Evolutionary conservation across 2,329 filamentous ascomycete genomes (phyloP).

Genomic region (Fusarium heterosporum): DNA sequence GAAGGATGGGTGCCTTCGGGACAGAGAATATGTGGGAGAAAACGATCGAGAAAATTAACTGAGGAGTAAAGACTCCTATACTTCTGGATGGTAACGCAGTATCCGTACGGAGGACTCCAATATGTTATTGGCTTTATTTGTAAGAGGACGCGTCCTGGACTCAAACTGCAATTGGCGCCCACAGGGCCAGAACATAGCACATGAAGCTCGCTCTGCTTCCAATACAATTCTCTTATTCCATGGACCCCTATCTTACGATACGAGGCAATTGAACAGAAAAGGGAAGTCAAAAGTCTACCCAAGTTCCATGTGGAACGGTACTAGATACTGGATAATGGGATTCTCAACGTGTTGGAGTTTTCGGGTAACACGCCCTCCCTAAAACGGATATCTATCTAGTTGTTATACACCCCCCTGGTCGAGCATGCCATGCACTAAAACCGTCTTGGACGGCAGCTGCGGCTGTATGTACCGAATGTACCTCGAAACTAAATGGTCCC

Average conservation of each 20-base stretch:
- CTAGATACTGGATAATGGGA: not conserved
- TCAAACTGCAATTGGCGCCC: conserved; percentile 2
- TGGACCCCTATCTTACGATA: too few relatives aligned
- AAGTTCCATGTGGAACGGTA: not conserved
- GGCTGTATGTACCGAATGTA: conserved; percentile 48
- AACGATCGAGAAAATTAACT: too few relatives aligned
- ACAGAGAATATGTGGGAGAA: too few relatives aligned
- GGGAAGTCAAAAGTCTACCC: not conserved
- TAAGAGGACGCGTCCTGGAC: not conserved
- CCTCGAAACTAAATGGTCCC: conserved; percentile 17
- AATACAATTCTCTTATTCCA: not conserved
- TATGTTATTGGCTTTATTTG: not conserved
- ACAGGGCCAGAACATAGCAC: not conserved
- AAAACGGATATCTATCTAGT: not conserved
- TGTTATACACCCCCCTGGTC: conserved; percentile 1
- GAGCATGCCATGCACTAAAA: conserved; percentile 17
- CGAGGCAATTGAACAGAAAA: too few relatives aligned
- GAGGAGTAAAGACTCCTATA: not conserved
- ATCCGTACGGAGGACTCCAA: too few relatives aligned
- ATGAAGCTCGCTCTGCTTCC: not conserved
- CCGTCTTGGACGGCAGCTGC: conserved; percentile 32
- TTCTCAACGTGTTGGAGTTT: not conserved
- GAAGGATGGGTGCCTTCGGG: too few relatives aligned
- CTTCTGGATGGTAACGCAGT: not conserved
- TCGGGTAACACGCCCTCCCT: conserved; percentile 11